A percentile compares a stretch with the other conserved stretches of the same genome.
Conservation (phyloP, 768 basidiomycete species). For the Boletellus ananas region DNA sequence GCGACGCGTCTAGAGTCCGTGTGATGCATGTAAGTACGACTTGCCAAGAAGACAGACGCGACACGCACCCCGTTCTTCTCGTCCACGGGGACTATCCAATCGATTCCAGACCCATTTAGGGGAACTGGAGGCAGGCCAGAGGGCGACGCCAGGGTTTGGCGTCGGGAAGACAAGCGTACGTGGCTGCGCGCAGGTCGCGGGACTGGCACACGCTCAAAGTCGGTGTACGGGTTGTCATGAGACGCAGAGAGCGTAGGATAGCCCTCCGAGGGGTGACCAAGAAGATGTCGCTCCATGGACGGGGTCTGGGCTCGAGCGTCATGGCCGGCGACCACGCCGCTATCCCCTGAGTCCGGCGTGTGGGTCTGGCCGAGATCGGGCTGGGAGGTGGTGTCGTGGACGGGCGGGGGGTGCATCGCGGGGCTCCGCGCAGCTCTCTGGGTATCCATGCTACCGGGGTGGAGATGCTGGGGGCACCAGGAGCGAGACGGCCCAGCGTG, state of each 20-base stretch:
- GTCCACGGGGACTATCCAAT: slow-evolving; percentile 27
- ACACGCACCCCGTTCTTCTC: slow-evolving; percentile 18
- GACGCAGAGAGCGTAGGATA: background rate
- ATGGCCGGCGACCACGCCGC: background rate
- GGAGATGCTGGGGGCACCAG: background rate
- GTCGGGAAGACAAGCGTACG: slow-evolving; percentile 12
- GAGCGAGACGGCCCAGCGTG: background rate
- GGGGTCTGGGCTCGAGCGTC: background rate
- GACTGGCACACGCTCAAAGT: slow-evolving; percentile 6
- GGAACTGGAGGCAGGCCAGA: background rate
- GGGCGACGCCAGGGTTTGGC: background rate
- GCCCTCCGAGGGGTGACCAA: slow-evolving; percentile 2
- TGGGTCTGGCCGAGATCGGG: slow-evolving; percentile 4
- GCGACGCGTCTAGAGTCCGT: slow-evolving; percentile 21
- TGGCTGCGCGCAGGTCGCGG: slow-evolving; percentile 12
- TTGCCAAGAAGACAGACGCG: background rate
- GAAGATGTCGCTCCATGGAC: slow-evolving; percentile 9
- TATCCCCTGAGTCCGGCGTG: background rate
- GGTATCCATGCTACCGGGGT: slow-evolving; percentile 14
- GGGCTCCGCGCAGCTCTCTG: background rate
- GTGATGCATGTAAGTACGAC: background rate
- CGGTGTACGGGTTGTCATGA: slow-evolving; percentile 4
- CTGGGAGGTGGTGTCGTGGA: background rate
- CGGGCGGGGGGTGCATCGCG: background rate
- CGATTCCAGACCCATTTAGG: slow-evolving; percentile 10